Conservation (phyloP, 2,329 filamentous ascomycete species). For the Huntiella omanensis region DNA sequence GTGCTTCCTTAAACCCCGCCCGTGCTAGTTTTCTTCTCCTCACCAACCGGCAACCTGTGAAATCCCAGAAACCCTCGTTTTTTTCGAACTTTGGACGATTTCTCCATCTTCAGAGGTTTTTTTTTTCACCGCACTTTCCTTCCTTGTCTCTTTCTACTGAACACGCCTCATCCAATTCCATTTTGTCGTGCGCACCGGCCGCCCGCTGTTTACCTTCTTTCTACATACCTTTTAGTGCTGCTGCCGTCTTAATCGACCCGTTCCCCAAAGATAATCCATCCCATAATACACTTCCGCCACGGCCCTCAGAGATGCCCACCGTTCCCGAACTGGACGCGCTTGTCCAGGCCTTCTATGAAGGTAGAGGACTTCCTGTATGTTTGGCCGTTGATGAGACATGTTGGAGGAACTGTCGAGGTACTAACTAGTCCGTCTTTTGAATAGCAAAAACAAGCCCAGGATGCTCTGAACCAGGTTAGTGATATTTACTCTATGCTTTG, state of each 20-base stretch:
- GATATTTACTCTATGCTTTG: slow-evolving; percentile 12
- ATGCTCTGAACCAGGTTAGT: slow-evolving; percentile 75
- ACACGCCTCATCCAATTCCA: too few species aligned
- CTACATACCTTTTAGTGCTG: neutral
- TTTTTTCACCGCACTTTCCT: slow-evolving; percentile 9
- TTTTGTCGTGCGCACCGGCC: slow-evolving; percentile 7
- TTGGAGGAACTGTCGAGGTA: slow-evolving; percentile 1
- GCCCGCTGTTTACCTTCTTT: slow-evolving; percentile 5
- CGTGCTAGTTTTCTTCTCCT: slow-evolving; percentile 12
- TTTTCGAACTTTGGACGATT: slow-evolving; percentile 8
- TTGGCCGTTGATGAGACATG: slow-evolving; percentile 4
- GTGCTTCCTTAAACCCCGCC: slow-evolving; percentile 10
- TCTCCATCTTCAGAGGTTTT: slow-evolving; percentile 12
- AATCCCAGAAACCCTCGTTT: slow-evolving; percentile 6
- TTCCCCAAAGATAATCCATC: neutral
- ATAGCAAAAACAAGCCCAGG: slow-evolving; percentile 90
- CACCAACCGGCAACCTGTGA: slow-evolving; percentile 11
- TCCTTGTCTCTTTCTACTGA: too few species aligned
- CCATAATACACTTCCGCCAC: slow-evolving; percentile 10
- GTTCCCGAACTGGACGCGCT: slow-evolving; percentile 93
- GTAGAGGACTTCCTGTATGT: slow-evolving; percentile 77
- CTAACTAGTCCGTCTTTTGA: slow-evolving; percentile 8
- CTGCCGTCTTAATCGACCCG: slow-evolving; percentile 1
- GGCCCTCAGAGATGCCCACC: slow-evolving; percentile 36
- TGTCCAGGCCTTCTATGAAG: slow-evolving; percentile 94